Percentiles rank a stretch among this genome's conserved stretches.
Conservation (phyloP, 768 basidiomycete species). For the Amanita pallidorosea region DNA sequence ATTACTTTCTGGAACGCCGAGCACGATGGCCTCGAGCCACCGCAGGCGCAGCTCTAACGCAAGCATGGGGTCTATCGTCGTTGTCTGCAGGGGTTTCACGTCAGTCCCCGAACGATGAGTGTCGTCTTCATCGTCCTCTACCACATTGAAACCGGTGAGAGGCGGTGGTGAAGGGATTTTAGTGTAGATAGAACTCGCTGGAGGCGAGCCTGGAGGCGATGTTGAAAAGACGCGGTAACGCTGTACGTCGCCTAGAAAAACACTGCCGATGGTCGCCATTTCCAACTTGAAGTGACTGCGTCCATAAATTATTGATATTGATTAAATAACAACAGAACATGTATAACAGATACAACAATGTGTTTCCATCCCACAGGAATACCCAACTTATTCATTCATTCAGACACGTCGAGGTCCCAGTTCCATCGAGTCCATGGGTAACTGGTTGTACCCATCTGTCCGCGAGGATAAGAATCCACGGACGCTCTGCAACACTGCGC, state of each 20-base stretch:
- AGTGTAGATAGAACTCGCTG: conserved; percentile 20
- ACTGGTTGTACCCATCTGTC: conserved; percentile 47
- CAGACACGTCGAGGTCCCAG: conserved; percentile 7
- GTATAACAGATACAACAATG: neutral
- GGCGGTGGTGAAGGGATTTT: conserved; percentile 13
- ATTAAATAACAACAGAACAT: neutral
- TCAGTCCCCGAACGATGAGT: neutral
- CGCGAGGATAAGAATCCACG: conserved; percentile 29
- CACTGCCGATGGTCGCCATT: conserved; percentile 61
- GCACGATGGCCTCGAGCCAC: conserved; percentile 71
- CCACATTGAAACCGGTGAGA: neutral
- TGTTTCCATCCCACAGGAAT: neutral
- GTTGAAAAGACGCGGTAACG: conserved; percentile 54
- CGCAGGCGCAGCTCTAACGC: conserved; percentile 68
- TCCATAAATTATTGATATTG: neutral
- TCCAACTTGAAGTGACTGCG: neutral
- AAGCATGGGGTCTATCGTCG: conserved; percentile 48
- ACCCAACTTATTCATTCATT: neutral
- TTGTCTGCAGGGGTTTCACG: conserved; percentile 9
- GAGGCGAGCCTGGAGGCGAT: conserved; percentile 33
- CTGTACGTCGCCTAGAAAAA: conserved; percentile 71
- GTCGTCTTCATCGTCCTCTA: neutral
- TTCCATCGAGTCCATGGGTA: conserved; percentile 65
- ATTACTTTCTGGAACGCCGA: conserved; percentile 26
- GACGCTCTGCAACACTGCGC: conserved; percentile 26